Evolutionary conservation across 805 yeast species (phyloP), one percentile per base, ranked within the genome.

Genomic region (Clavispora vitiphila): DNA sequence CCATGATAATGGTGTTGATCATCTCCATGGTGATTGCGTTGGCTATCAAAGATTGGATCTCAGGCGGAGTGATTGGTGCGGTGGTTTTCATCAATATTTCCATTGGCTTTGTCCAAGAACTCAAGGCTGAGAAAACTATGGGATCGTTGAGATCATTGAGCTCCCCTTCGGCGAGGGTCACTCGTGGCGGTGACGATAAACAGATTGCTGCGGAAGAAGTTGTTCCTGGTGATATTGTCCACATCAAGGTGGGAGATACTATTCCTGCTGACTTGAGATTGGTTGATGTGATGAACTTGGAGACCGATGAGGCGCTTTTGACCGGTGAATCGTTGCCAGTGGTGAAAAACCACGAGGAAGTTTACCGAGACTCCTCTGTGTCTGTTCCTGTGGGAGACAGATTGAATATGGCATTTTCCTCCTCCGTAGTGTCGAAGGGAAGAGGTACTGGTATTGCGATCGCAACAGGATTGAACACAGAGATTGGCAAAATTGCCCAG

Each of bases 121-220:
- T 69, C 55, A 79, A 77, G 48, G 91, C 93, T 1, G 89, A 84
- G 49, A 76, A 81, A 56, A 85, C 91, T 1, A 85, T 84, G 87
- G 85, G 81, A 29, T 80, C 89, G 0, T 71, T 84, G 32, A 72
- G 78, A 46, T 73, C 80, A 0, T 69, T 85, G 39, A 73, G 84
- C 39, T 79, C 88, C 2, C 88, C 91, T 3, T 75, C 81, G 3
- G 90, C 93, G 0, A 65, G 74, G 31, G 87, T 80, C 19, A 69
- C 78, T 34, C 72, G 93, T 59, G 67, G 77, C 49, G 86, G 86
- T 26, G 50, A 47, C 20, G 80, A 77, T 43, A 51, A 58, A 14
- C 75, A 82, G 2, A 69, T 84, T 25, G 75, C 83, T 5, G 78
- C 87, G 1, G 76, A 72, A 40, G 77, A 74, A 2, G 79, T 83